Conservation (phyloP, 495 filamentous ascomycete species). For the Aspergillus steynii region DNA sequence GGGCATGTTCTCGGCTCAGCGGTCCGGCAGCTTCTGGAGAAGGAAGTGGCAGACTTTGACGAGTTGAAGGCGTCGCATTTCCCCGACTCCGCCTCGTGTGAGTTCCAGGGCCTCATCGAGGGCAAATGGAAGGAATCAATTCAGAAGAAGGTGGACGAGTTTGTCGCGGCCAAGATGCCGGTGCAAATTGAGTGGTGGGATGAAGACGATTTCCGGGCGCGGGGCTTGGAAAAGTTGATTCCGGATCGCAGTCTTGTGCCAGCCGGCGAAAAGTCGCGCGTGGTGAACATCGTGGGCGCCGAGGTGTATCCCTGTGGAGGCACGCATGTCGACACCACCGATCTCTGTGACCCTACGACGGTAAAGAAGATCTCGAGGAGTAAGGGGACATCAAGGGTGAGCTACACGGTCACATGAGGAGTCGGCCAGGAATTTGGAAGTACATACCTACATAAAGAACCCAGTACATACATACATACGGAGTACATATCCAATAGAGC, state of each 20-base stretch:
- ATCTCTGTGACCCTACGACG: constrained; percentile 50
- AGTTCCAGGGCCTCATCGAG: constrained; percentile 61
- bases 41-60: constrained; percentile 49
- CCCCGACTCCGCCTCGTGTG: constrained; percentile 57
- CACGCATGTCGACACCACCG: constrained; percentile 59
- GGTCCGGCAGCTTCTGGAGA: constrained; percentile 52
- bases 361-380: constrained; percentile 62
- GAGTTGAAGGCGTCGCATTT: constrained; percentile 65
- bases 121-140: constrained; percentile 58
- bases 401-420: constrained; percentile 43
- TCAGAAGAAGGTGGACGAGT: constrained; percentile 53
- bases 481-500: background rate
- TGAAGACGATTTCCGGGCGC: constrained; percentile 47
- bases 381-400: constrained; percentile 56
- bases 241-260: constrained; percentile 47
- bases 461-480: too few species aligned
- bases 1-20: constrained; percentile 64
- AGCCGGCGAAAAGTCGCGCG: constrained; percentile 48
- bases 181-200: constrained; percentile 63
- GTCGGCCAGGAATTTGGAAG: background rate
- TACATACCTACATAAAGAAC: background rate
- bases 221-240: constrained; percentile 45
- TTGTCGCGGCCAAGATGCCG: constrained; percentile 47
- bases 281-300: constrained; percentile 58
- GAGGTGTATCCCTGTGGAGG: constrained; percentile 66